Percentiles rank a stretch among this genome's conserved stretches.
Evolutionary conservation across 306 rosid genomes (phyloP).

Genomic region (Cicer bijugum): DNA sequence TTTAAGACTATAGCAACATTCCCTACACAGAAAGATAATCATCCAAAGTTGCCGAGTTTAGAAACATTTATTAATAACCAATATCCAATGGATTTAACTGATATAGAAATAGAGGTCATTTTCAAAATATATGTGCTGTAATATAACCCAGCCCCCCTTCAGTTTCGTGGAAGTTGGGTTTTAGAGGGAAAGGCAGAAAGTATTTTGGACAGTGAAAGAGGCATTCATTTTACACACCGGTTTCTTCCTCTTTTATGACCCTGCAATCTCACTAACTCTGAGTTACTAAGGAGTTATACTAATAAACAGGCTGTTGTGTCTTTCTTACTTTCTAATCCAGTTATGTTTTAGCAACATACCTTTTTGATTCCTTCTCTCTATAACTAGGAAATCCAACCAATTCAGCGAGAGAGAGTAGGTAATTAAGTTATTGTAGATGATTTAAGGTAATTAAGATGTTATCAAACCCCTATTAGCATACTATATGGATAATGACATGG

Average conservation of each 20-base stretch:
- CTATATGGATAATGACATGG: not conserved
- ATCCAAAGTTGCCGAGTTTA: not conserved
- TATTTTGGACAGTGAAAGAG: not conserved
- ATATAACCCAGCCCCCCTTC: conserved; percentile 12
- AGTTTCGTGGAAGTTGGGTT: not conserved
- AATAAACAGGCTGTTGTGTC: not conserved
- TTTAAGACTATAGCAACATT: not conserved
- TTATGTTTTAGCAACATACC: not conserved
- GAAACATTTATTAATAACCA: not conserved
- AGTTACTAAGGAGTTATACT: not conserved
- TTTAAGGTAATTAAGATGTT: not conserved
- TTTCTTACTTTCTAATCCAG: not conserved
- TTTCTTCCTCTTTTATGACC: not conserved
- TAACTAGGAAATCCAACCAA: not conserved
- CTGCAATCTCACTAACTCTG: not conserved
- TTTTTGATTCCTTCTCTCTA: not conserved
- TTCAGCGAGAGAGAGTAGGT: not conserved
- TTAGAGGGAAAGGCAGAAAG: not conserved
- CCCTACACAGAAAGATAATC: not conserved
- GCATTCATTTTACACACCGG: not conserved
- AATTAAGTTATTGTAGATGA: not conserved
- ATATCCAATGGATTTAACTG: not conserved
- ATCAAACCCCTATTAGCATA: not conserved
- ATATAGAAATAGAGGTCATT: not conserved
- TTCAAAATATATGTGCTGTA: conserved; percentile 1